Percentiles rank a stretch among this genome's conserved stretches.
Conservation (phyloP, 805 yeast genomes). For the Isabelozyma pseudorhagii region DNA sequence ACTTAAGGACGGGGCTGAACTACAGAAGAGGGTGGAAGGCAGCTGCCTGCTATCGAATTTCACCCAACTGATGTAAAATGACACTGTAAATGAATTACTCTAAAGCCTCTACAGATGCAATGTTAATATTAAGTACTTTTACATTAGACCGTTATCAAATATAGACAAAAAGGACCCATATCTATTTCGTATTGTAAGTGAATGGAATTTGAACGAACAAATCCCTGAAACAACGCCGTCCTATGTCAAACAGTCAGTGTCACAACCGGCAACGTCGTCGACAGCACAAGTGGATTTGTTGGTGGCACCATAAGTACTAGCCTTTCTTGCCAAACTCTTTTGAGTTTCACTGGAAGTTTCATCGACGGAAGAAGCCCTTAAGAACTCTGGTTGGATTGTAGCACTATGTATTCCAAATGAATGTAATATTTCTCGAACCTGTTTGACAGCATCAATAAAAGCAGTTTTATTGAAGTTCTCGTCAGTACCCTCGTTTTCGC, state of each 20-base stretch:
- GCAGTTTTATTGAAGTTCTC: slow-evolving; percentile 38
- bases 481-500: slow-evolving; percentile 31
- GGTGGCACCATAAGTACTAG: slow-evolving; percentile 29
- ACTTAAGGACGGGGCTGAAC: too few relatives aligned
- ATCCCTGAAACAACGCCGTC: slow-evolving; percentile 9
- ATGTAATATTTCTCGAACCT: slow-evolving; percentile 76
- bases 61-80: too few relatives aligned
- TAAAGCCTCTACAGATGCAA: too few relatives aligned
- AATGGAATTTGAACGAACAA: too few relatives aligned
- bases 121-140: too few relatives aligned
- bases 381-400: slow-evolving; percentile 94
- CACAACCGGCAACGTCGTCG: slow-evolving; percentile 30
- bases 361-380: background rate
- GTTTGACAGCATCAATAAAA: slow-evolving; percentile 67
- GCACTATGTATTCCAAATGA: slow-evolving; percentile 86
- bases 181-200: too few relatives aligned
- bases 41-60: too few relatives aligned
- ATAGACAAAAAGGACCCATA: too few relatives aligned
- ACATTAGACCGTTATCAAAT: too few relatives aligned
- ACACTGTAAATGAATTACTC: too few relatives aligned
- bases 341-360: slow-evolving; percentile 1
- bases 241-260: slow-evolving; percentile 11
- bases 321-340: slow-evolving; percentile 4
- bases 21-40: too few relatives aligned
- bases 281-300: slow-evolving; percentile 23